Base-by-base conservation (phyloP, 306 rosid species). In the Prunus dulcis region DNA sequence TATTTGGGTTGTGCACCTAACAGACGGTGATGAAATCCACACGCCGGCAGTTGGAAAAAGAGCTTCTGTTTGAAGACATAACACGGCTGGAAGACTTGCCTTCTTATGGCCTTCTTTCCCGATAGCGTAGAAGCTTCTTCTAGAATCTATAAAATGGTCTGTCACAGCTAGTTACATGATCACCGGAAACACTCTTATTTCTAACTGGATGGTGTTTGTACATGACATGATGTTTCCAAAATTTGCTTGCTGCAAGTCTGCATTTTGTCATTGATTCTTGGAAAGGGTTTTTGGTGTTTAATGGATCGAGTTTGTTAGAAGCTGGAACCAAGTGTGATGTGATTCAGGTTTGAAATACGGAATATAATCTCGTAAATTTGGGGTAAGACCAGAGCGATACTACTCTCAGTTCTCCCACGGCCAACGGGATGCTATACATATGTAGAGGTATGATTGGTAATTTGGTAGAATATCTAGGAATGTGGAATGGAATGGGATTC, bases 1-100 rank as follows among this genome's bases (percentile, higher is more conserved):
- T 72, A 72, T 30, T 12, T 57, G 6, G 71, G 4, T 71, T 43
- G 53, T 76, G 73, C 66, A 77, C 45, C 72, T 75, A 23, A 87
- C 91, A 95, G 97, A 82, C 96, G 38, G 97, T 95, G 81, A 95
- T 95, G 99, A 95, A 95, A 81, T 79, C 97, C 22, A 95, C 99
- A 20, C 96, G 97, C 41, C 93, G 92, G 18, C 97, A 89, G 77
- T 89, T 95, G 81, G 99, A 95, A 88, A 95, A 91, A 76, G 99
- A 95, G 87, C 97, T 95, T 78, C 80, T 92, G 80, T 83, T 84
- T 23, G 97, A 90, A 75, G 97, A 89, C 46, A 72, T 91, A 74
- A 74, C 84, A 72, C 81, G 88, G 77, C 97, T 91, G 22, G 99
- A 95, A 82, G 97, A 95, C 79, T 74, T 95, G 82, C 97, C 97